A percentile compares a stretch with the other conserved stretches of the same genome.
Conservation (phyloP, 371 early-diverging fungal genomes). For the Mortierella sp. region DNA sequence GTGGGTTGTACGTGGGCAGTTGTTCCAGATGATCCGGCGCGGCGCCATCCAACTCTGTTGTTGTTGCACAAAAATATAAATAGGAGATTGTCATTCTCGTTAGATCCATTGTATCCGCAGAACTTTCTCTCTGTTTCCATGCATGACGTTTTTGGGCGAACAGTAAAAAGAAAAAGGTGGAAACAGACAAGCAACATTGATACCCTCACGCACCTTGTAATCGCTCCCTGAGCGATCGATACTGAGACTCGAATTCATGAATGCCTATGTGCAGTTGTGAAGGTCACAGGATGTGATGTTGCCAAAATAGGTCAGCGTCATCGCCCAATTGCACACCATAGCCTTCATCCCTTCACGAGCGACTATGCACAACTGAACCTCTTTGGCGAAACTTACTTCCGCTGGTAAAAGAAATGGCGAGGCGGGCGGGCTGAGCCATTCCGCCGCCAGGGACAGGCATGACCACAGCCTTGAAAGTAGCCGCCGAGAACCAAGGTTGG, state of each 20-base stretch:
- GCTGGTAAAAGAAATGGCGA: slow-evolving; percentile 35
- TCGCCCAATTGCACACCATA: not conserved
- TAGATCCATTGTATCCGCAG: not conserved
- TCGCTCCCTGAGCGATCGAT: slow-evolving; percentile 41
- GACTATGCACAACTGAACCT: not conserved
- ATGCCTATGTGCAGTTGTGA: slow-evolving; percentile 15
- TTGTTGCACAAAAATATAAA: slow-evolving; percentile 5
- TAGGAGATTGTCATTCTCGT: not conserved
- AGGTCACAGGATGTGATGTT: not conserved
- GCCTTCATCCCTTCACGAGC: too few species aligned
- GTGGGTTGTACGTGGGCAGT: slow-evolving; percentile 37
- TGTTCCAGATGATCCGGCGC: slow-evolving; percentile 50
- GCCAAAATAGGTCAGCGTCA: not conserved
- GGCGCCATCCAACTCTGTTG: slow-evolving; percentile 35
- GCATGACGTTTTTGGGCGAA: slow-evolving; percentile 4
- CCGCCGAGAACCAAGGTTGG: slow-evolving; percentile 52
- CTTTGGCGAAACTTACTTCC: slow-evolving; percentile 26
- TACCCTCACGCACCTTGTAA: slow-evolving; percentile 31
- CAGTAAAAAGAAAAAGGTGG: not conserved
- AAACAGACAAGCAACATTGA: not conserved
- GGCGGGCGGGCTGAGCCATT: slow-evolving; percentile 38
- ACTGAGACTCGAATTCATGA: slow-evolving; percentile 48
- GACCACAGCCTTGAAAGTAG: slow-evolving; percentile 48
- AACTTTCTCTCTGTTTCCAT: not conserved
- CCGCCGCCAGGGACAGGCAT: slow-evolving; percentile 51